These are phyloP conservation scores for Trichoderma oligosporum DNA, from an alignment of 2,329 filamentous ascomycete genomes.

Conservation along the genomic window DNA sequence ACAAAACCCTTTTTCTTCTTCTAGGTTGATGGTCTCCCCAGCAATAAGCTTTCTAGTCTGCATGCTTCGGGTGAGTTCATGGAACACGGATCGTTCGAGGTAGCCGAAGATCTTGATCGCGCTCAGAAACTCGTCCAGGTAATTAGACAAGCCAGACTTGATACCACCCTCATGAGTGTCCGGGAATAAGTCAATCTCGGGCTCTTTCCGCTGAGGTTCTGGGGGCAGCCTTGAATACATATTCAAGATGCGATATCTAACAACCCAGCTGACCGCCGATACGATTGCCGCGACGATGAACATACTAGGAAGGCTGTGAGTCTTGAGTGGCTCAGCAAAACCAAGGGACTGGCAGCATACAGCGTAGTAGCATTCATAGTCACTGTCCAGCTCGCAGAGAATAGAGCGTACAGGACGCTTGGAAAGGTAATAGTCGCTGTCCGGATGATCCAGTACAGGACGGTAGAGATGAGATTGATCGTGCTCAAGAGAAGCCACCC, in stretches of 20 bases:
- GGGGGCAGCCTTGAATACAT: conserved; percentile 94
- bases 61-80: conserved; percentile 96
- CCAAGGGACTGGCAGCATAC: conserved; percentile 46
- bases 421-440: conserved; percentile 86
- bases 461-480: conserved; percentile 53
- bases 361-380: conserved; percentile 98
- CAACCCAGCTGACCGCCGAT: conserved; percentile 88
- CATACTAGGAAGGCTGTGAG: conserved; percentile 48
- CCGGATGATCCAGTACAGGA: conserved; percentile 75
- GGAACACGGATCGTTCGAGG: conserved; percentile 91
- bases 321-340: conserved; percentile 7
- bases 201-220: conserved; percentile 93
- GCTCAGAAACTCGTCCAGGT: conserved; percentile 94
- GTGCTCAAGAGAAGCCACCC: conserved; percentile 52
- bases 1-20: conserved; percentile 98
- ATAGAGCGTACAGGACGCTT: conserved; percentile 81
- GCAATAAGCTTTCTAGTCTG: conserved; percentile 95
- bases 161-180: conserved; percentile 85
- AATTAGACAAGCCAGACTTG: conserved; percentile 91
- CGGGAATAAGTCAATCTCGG: conserved; percentile 90
- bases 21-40: conserved; percentile 88
- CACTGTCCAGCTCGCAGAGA: conserved; percentile 90
- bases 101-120: conserved; percentile 99
- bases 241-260: conserved; percentile 92
- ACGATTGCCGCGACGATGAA: conserved; percentile 72